Evolutionary conservation across 495 filamentous ascomycete species (phyloP).

Genomic region (Neurospora tetraspora): DNA sequence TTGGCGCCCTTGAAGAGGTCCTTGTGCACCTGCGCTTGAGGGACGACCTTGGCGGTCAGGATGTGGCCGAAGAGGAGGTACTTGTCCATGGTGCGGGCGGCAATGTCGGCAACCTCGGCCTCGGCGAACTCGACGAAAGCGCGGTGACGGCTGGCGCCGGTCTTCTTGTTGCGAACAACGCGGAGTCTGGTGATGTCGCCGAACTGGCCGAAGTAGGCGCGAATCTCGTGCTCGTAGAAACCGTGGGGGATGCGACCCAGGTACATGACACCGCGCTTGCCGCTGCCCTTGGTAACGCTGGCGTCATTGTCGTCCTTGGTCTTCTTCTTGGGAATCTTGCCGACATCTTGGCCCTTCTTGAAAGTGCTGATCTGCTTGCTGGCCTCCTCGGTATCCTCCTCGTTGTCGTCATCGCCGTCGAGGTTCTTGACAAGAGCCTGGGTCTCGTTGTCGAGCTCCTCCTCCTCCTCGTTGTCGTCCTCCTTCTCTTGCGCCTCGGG

Average conservation of each 20-base stretch:
- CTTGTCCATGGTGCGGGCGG: constrained; percentile 91
- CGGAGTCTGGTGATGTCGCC: constrained; percentile 72
- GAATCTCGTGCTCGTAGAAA: constrained; percentile 96
- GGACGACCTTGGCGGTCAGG: constrained; percentile 71
- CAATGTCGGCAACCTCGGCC: constrained; percentile 71
- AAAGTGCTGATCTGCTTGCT: constrained; percentile 38
- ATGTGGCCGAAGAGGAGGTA: constrained; percentile 93
- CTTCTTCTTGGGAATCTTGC: constrained; percentile 49
- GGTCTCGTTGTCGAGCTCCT: constrained; percentile 34
- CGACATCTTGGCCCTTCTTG: constrained; percentile 48
- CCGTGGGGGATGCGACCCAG: constrained; percentile 84
- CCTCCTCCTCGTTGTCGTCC: constrained; percentile 23
- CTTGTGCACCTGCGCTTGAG: constrained; percentile 64
- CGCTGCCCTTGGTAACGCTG: constrained; percentile 21
- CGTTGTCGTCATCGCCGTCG: constrained; percentile 61
- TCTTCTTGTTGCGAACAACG: constrained; percentile 82
- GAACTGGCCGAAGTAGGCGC: constrained; percentile 90
- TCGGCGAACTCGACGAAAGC: constrained; percentile 87
- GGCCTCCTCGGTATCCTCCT: constrained; percentile 41
- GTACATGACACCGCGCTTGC: constrained; percentile 72
- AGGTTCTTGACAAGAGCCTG: constrained; percentile 61
- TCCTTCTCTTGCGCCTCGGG: constrained; percentile 19
- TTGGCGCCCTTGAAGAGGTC: constrained; percentile 81
- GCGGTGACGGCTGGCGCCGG: constrained; percentile 80
- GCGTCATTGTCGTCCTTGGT: constrained; percentile 46